Base-by-base conservation (phyloP, 805 yeast species). In the Cyberlindnera mycetangii region DNA sequence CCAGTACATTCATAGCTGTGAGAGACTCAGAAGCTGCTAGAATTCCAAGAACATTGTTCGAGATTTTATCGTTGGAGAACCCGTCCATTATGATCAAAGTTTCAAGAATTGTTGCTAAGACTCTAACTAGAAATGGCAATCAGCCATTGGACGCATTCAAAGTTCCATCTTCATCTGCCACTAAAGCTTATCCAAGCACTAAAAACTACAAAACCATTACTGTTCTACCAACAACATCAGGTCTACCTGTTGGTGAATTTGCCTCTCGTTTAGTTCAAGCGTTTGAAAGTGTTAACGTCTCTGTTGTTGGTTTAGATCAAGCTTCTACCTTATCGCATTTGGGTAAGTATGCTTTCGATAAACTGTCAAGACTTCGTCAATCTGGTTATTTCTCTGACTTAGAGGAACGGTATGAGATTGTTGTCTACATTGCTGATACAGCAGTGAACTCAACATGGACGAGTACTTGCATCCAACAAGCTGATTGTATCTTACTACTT, bases 1-100 rank as follows among this genome's bases (percentile, higher is more conserved):
- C 79, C 3, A 74, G 74, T 38, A 81, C 90, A 0, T 75, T 85
- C 51, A 79, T 88, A 32, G 96, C 98, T 0, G 86, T 92, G 0
- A 72, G 99, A 58, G 98, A 92, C 53, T 85, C 97, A 0, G 99
- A 93, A 63, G 72, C 92, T 22, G 97, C 96, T 0, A 74, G 97
- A 60, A 86, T 92, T 43, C 98, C 99, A 14, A 77, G 96, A 66
- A 78, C 89, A 0, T 70, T 93, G 42, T 90, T 93, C 64, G 97
- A 90, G 53, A 76, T 85, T 59, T 70, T 92, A 25, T 89, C 96
- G 0, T 63, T 85, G 37, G 86, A 83, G 51, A 84, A 87, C 58
- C 98, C 99, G 2, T 78, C 95, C 0, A 83, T 92, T 30, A 88
- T 95, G 81, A 85, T 93, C 45, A 85, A 88, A 58, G 89, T 92